A percentile compares a stretch with the other conserved stretches of the same genome.
Conservation (phyloP, 2,329 filamentous ascomycete species). For the Sphaerulina populicola region DNA sequence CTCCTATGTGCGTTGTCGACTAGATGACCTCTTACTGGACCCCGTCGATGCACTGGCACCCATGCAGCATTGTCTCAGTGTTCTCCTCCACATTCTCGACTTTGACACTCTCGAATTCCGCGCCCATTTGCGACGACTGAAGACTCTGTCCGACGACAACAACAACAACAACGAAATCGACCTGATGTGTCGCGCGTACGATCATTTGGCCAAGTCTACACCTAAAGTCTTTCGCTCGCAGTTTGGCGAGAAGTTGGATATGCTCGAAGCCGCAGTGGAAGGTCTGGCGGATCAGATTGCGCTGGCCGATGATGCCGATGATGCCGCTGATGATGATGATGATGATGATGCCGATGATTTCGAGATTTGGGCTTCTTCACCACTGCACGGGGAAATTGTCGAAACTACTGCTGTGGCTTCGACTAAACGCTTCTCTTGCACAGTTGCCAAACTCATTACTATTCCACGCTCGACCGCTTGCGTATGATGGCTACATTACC, state of each 20-base stretch:
- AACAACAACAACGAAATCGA: background rate
- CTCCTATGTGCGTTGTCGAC: conserved; percentile 2
- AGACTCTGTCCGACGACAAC: background rate
- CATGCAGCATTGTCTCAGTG: background rate
- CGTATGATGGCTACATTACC: background rate
- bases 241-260: background rate
- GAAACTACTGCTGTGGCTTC: background rate
- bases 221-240: conserved; percentile 4
- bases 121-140: background rate
- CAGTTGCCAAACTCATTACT: conserved; percentile 1
- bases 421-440: conserved; percentile 1
- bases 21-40: conserved; percentile 1
- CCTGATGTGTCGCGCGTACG: conserved; percentile 7
- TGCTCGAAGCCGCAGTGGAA: background rate
- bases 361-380: background rate
- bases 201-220: conserved; percentile 1
- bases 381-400: background rate
- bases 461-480: background rate
- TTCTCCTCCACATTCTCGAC: background rate
- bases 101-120: background rate
- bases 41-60: conserved; percentile 3
- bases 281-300: background rate
- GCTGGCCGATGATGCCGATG: background rate
- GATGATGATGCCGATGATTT: background rate
- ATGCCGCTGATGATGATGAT: too few relatives aligned